Base-by-base conservation (phyloP, 2,329 filamentous ascomycete genomes). In the Colletotrichum tofieldiae region DNA sequence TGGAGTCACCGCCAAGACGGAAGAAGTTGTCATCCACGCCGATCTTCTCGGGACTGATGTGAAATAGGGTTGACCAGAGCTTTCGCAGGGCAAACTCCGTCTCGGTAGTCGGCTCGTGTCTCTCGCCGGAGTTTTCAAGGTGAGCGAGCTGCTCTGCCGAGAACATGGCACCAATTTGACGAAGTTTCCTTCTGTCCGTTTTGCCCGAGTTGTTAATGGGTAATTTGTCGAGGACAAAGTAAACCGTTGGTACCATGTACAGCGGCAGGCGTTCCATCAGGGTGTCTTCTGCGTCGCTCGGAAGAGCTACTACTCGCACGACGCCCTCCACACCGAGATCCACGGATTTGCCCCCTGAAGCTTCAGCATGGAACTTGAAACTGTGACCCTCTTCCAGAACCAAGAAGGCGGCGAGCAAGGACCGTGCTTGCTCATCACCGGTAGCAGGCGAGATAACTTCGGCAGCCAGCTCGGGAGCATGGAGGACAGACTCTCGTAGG, bases 21-120 rank as follows among this genome's bases (percentile, higher is more conserved):
- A 79, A 74, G 58, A 79, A 79, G 62, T 70, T 75, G 56, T 76
- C 75, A n/a, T 74, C 65, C 5, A 55, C 29, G 16, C 58, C 58
- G 12, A 68, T 29, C n/a, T 41, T 37, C 6, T 26, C 45, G 1
- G 55, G 9, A 20, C 14, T n/a, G 51, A 52, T 32, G 51, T 29
- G 14, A 1, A 68, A 51, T 4, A 56, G 58, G 14, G 62, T 39
- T 29, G 62, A 49, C 65, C 65, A 68, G n/a, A 63, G 47, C 1
- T 49, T 14, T 2, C 51, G 51, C 14, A 32, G 14, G 23, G 14
- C 23, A 7, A 52, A 29, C 51, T 29, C 23, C 23, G 26, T 52
- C 26, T 52, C 51, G 12, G 51, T 29, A 16, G 51, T 18, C 23
- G 51, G 51, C 16, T 63, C 58, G 5, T 37, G 52, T 1, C 52